These are phyloP conservation scores for Rhizoctonia solani DNA, from an alignment of 1,284 basidiomycete species.

Conservation along the genomic window DNA sequence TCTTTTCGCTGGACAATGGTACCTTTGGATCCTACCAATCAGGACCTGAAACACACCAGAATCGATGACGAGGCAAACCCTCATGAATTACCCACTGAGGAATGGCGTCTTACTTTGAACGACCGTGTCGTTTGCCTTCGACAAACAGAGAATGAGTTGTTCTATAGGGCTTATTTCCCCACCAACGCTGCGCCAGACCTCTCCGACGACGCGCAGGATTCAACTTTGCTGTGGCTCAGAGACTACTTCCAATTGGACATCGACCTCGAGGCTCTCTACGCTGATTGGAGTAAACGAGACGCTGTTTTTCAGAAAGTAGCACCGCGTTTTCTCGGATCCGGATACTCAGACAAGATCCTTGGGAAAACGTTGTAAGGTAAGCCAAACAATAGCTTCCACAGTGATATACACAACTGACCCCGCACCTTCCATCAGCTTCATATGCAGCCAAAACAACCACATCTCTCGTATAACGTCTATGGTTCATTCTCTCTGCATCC, in stretches of 20 bases:
- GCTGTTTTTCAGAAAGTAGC: conserved; percentile 69
- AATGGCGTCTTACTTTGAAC: conserved; percentile 73
- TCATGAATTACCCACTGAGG: conserved; percentile 50
- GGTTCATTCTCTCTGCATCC: conserved; percentile 72
- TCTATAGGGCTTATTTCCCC: conserved; percentile 73
- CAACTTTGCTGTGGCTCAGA: conserved; percentile 74
- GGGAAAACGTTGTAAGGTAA: conserved; percentile 91
- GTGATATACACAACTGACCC: neutral
- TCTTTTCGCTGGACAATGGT: conserved; percentile 77
- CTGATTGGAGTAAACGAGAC: conserved; percentile 75
- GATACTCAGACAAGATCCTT: conserved; percentile 91
- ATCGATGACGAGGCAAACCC: neutral
- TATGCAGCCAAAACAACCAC: conserved; percentile 98
- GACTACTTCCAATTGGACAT: conserved; percentile 91
- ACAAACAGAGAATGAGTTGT: conserved; percentile 68
- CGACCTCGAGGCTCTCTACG: conserved; percentile 75
- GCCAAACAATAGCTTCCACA: conserved; percentile 45
- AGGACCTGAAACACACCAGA: conserved; percentile 35
- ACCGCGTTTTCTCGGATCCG: conserved; percentile 62
- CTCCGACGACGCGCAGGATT: conserved; percentile 54
- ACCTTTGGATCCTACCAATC: conserved; percentile 46
- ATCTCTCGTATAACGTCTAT: conserved; percentile 90
- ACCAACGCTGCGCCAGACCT: conserved; percentile 44
- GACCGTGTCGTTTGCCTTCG: conserved; percentile 84
- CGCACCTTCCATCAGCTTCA: conserved; percentile 68